Evolutionary conservation across 2,329 filamentous ascomycete species (phyloP), one percentile per base, ranked within the genome.

Genomic region (Drechslera avenae): DNA sequence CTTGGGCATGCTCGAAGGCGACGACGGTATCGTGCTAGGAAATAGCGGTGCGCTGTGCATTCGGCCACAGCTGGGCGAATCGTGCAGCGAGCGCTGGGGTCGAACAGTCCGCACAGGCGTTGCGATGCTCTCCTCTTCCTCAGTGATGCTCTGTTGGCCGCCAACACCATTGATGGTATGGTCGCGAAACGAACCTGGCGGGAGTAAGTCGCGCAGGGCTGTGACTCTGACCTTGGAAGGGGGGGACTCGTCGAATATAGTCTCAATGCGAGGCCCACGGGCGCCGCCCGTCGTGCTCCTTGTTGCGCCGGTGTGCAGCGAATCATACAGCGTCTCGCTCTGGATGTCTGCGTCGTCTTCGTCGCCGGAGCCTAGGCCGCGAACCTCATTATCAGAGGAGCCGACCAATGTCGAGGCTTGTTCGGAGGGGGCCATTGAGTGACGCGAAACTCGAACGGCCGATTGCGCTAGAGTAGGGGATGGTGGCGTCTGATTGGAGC

Each of bases 211-310:
- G 50, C 77, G 75, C 37, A 83, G 69, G 47, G 74, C 73, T 45
- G 75, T 69, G 43, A 78, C 61, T 60, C 75, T 78, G 54, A 73
- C 65, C 56, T 77, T 76, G 39, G 68, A 72, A 37, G 72, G 64
- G 30, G 86, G 87, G 12, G 88, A 90, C 62, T 92, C 89, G 73
- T 92, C 88, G 71, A 91, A 92, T 78, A 91, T 89, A 18, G 85
- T 89, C 66, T 91, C 88, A 41, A 91, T 85, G 40, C 80, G 77
- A 13, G 88, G 87, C 21, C 87, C 88, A 67, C 90, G 85, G 39
- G 85, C 81, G 28, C 84, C 83, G 52, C 63, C 62, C 46, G 86
- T 83, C 46, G 83, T 80, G 55, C 86, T 87, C 54, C 83, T 81
- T 8, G 88, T 90, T 32, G 83, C 86, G 52, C 83, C 80, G 13